phyloP scores from a whole-genome alignment of 2,329 filamentous ascomycete genomes.

The Botryosphaeria dothidea region DNA sequence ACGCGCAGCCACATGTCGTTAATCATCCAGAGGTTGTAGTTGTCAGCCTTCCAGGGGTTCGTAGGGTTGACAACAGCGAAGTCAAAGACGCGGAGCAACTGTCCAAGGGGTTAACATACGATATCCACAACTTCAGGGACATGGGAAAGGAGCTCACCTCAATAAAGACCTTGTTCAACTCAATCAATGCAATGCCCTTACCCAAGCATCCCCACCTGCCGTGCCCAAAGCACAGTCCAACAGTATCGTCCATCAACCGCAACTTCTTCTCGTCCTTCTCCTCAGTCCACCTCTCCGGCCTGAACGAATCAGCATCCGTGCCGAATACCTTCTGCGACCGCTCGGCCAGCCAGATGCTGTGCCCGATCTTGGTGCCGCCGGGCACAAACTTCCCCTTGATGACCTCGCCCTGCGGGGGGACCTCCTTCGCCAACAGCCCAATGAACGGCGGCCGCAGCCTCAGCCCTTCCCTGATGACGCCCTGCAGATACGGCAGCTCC shows the following conservation, averaged over 20 bases:
- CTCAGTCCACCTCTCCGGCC: slow-evolving; percentile 52
- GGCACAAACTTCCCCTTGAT: slow-evolving; percentile 30
- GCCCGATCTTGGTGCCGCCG: slow-evolving; percentile 36
- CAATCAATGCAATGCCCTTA: slow-evolving; percentile 34
- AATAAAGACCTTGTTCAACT: slow-evolving; percentile 43
- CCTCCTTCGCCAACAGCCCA: slow-evolving; percentile 34
- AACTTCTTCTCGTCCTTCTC: slow-evolving; percentile 37
- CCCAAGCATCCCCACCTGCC: slow-evolving; percentile 39
- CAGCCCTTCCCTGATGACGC: slow-evolving; percentile 50
- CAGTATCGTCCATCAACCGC: slow-evolving; percentile 31
- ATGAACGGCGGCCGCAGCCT: slow-evolving; percentile 46
- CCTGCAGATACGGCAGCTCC: slow-evolving; percentile 46
- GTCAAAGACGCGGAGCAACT: slow-evolving; percentile 33
- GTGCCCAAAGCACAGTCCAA: slow-evolving; percentile 39
- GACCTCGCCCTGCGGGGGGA: slow-evolving; percentile 34
- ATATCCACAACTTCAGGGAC: neutral
- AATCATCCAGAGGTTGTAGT: slow-evolving; percentile 24
- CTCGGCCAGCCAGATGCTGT: slow-evolving; percentile 35
- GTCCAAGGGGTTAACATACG: neutral
- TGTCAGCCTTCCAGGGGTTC: slow-evolving; percentile 32
- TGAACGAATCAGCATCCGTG: slow-evolving; percentile 47
- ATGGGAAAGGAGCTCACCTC: slow-evolving; percentile 34
- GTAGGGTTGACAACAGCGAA: slow-evolving; percentile 27
- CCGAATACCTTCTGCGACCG: slow-evolving; percentile 35
- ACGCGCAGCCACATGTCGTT: slow-evolving; percentile 22